Evolutionary conservation across 1,139 yeast species (phyloP), one percentile per base, ranked within the genome.

Genomic region (Kodamaea sp.): DNA sequence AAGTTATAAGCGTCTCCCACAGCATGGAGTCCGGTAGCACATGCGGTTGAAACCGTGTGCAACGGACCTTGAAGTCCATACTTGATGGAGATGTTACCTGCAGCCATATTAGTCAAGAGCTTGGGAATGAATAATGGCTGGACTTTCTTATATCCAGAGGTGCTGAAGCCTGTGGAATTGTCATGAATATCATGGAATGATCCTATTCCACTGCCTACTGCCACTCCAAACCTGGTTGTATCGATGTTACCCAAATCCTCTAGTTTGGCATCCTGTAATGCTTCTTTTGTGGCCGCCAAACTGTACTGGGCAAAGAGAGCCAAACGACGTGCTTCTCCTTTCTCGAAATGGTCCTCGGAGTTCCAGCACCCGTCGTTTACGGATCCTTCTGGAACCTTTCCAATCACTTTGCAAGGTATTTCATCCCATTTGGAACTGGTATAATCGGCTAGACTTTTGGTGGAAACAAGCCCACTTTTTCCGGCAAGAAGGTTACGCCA

Each of bases 21-120:
- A 0, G 97, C 78, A 53, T 92, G 95, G 20, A 86, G 76, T 0
- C 99, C 99, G 0, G 98, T 89, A 3, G 98, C 96, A 65, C 99
- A 94, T 1, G 98, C 98, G 0, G 97, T 89, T 1, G 96, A 78
- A 0, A 83, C 94, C 0, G 96, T 69, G 55, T 89, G 96, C 36
- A 86, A 78, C 2, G 96, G 96, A 0, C 98, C 99, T 47, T 74
- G 67, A 22, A 88, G 62, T 3, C 85, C 83, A 51, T 80, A 77
- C 45, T 77, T 73, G 38, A 92, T 90, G 4, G 96, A 83, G 4
- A 92, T 76, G 46, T 89, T 83, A 2, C 98, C 97, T 0, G 92
- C 89, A 0, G 96, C 96, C 97, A 94, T 94, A 58, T 92, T 94
- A 32, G 86, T 78, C 33, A 94, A 67, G 29, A 90, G 63, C 46